These are phyloP conservation scores for Liriodendron chinense DNA, from an alignment of 164 flowering plant species.

Conservation along the genomic window DNA sequence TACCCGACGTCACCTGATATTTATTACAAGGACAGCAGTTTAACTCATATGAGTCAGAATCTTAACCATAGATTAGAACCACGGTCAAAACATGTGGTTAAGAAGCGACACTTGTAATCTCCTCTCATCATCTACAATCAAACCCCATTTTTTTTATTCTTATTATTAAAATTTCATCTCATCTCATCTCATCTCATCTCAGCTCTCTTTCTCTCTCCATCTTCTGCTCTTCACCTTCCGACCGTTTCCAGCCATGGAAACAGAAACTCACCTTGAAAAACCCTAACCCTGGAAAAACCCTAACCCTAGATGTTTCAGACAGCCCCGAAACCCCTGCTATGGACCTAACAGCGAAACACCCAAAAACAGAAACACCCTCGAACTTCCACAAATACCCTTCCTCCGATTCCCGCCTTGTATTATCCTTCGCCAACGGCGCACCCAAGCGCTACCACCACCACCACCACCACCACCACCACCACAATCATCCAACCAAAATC, in stretches of 20 bases:
- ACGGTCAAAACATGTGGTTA: slow-evolving; percentile 20
- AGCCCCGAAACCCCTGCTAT: slow-evolving; percentile 7
- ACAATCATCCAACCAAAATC: slow-evolving; percentile 13
- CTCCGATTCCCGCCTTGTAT: slow-evolving; percentile 4
- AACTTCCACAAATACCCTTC: slow-evolving; percentile 15
- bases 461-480: slow-evolving; percentile 20
- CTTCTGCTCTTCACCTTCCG: slow-evolving; percentile 18
- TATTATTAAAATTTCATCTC: neutral
- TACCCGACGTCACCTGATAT: neutral
- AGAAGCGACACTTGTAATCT: slow-evolving; percentile 14
- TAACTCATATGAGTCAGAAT: slow-evolving; percentile 1
- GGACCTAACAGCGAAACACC: neutral
- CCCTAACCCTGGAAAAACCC: neutral
- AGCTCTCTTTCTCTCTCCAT: neutral
- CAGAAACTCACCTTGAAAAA: neutral
- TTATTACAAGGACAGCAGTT: neutral
- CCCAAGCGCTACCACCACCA: slow-evolving; percentile 31
- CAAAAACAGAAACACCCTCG: slow-evolving; percentile 18
- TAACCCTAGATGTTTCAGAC: neutral
- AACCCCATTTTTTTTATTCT: slow-evolving; percentile 8
- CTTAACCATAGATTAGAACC: slow-evolving; percentile 12
- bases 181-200: neutral
- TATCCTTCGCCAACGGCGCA: slow-evolving; percentile 43
- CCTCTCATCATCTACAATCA: slow-evolving; percentile 13
- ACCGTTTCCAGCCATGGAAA: slow-evolving; percentile 9